These are phyloP conservation scores for Capsicum rhomboideum DNA, from an alignment of 257 asterid genomes.

Conservation along the genomic window DNA sequence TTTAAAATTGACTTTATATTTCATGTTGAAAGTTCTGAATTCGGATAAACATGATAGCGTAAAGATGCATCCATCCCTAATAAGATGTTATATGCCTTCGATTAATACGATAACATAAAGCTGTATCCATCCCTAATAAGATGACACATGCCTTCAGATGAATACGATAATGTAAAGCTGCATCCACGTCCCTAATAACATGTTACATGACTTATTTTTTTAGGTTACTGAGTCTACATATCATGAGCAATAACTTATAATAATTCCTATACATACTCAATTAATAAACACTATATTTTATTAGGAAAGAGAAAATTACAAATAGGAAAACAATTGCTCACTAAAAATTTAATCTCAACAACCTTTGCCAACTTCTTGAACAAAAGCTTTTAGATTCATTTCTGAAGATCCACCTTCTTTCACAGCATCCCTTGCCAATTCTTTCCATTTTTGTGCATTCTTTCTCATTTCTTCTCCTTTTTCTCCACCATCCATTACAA, in stretches of 20 bases:
- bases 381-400: slow-evolving; percentile 6
- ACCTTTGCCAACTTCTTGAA: neutral
- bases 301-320: neutral
- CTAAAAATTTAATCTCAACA: neutral
- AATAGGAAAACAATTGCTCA: neutral
- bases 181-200: too few relatives aligned
- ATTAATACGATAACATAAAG: too few relatives aligned
- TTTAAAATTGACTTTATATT: neutral
- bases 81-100: neutral
- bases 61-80: too few relatives aligned
- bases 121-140: too few relatives aligned
- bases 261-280: neutral
- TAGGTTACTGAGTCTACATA: neutral
- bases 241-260: neutral
- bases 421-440: slow-evolving; percentile 12
- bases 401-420: slow-evolving; percentile 20
- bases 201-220: neutral
- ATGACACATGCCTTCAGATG: neutral
- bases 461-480: slow-evolving; percentile 2
- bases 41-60: neutral
- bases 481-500: slow-evolving; percentile 9
- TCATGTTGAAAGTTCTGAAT: neutral
- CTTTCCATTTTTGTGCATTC: slow-evolving; percentile 20
- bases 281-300: neutral
- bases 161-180: too few relatives aligned